These are phyloP conservation scores for Cryphonectria nitschkei DNA, from an alignment of 2,329 filamentous ascomycete species.

Conservation along the genomic window DNA sequence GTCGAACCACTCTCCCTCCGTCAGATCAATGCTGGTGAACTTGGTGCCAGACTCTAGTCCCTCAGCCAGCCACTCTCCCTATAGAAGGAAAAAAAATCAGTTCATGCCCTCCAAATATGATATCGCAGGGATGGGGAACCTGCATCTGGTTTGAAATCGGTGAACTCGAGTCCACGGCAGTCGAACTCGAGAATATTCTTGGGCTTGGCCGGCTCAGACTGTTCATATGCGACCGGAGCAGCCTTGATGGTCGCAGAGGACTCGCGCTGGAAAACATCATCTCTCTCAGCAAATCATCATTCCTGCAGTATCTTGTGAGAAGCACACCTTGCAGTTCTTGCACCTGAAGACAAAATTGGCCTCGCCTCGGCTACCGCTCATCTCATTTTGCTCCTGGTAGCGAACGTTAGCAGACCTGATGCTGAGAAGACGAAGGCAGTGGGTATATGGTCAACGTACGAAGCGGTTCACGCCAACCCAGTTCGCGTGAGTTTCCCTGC, in stretches of 20 bases:
- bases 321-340: slow-evolving; percentile 88
- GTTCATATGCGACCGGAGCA: slow-evolving; percentile 72
- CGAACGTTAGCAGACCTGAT: slow-evolving; percentile 6
- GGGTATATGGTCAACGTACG: slow-evolving; percentile 57
- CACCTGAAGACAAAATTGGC: slow-evolving; percentile 99
- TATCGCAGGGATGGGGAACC: slow-evolving; percentile 25
- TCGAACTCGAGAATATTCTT: slow-evolving; percentile 89
- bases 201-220: slow-evolving; percentile 70
- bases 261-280: slow-evolving; percentile 61
- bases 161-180: slow-evolving; percentile 91
- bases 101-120: slow-evolving; percentile 20
- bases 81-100: neutral
- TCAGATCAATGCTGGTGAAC: slow-evolving; percentile 80
- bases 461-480: slow-evolving; percentile 85
- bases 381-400: slow-evolving; percentile 79
- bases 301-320: neutral
- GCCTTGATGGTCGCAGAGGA: slow-evolving; percentile 84
- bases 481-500: slow-evolving; percentile 87
- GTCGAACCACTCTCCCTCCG: slow-evolving; percentile 95
- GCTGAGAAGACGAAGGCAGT: neutral
- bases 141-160: slow-evolving; percentile 88
- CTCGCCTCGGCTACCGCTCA: slow-evolving; percentile 91
- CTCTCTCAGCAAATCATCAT: slow-evolving; percentile 6
- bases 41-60: slow-evolving; percentile 80
- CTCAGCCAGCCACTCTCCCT: slow-evolving; percentile 90